phyloP scores from a whole-genome alignment of 2,329 filamentous ascomycete species.

The Ceratocystis huliohia region DNA sequence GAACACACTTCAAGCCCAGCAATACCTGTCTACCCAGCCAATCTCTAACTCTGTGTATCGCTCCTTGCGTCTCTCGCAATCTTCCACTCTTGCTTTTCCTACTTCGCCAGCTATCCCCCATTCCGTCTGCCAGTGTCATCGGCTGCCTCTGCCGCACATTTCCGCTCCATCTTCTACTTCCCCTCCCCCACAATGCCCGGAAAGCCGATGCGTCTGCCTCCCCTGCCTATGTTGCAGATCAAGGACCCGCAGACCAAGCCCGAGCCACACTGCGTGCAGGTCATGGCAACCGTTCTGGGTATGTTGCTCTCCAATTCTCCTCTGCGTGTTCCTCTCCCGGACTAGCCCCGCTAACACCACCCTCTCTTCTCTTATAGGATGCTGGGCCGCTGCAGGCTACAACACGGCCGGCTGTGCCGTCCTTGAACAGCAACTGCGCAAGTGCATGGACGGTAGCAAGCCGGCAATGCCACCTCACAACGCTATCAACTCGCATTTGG shows the following conservation, averaged over 20 bases:
- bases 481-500: slow-evolving; percentile 88
- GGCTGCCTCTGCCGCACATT: not conserved
- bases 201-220: slow-evolving; percentile 46
- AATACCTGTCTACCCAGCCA: not conserved
- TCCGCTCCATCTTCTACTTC: not conserved
- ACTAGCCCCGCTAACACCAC: not conserved
- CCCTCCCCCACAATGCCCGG: slow-evolving; percentile 32
- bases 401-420: slow-evolving; percentile 46
- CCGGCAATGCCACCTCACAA: slow-evolving; percentile 34
- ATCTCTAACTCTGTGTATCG: not conserved
- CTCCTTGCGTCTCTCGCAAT: no score
- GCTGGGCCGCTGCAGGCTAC: slow-evolving; percentile 71
- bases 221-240: slow-evolving; percentile 43
- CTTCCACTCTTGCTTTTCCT: no score
- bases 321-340: not conserved
- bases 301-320: slow-evolving; percentile 17
- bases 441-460: slow-evolving; percentile 69
- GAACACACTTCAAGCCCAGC: not conserved
- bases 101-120: not conserved
- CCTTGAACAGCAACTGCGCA: slow-evolving; percentile 47
- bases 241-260: slow-evolving; percentile 38
- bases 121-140: not conserved
- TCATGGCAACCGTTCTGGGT: slow-evolving; percentile 48
- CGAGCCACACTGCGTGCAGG: slow-evolving; percentile 41
- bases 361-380: slow-evolving; percentile 39